Conservation (phyloP, 306 rosid genomes). For the Malus sylvestris region DNA sequence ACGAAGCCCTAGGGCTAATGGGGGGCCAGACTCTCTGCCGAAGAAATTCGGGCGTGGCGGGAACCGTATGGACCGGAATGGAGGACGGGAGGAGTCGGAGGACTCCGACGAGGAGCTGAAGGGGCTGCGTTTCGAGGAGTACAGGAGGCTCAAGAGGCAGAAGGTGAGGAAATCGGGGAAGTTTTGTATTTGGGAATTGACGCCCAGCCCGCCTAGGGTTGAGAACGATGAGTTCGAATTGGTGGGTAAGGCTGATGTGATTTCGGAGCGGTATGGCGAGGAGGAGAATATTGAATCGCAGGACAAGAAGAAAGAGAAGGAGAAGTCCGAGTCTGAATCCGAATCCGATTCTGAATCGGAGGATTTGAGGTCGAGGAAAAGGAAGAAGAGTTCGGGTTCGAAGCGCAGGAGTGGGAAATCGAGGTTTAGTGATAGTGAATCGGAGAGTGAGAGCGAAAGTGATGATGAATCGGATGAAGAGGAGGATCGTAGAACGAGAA, state of each 20-base stretch:
- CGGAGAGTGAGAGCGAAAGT: slow-evolving; percentile 24
- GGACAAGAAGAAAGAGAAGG: slow-evolving; percentile 24
- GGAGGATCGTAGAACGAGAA: slow-evolving; percentile 36
- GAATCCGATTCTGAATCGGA: slow-evolving; percentile 38
- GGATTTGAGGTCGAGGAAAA: slow-evolving; percentile 29
- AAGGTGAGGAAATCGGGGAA: slow-evolving; percentile 66
- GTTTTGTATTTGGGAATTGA: slow-evolving; percentile 68
- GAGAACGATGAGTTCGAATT: slow-evolving; percentile 44
- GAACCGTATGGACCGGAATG: slow-evolving; percentile 37
- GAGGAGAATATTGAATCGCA: slow-evolving; percentile 15
- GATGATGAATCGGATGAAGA: slow-evolving; percentile 36
- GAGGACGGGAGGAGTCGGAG: slow-evolving; percentile 33
- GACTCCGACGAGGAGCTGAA: slow-evolving; percentile 82
- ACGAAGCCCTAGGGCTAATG: slow-evolving; percentile 40
- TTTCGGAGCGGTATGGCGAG: slow-evolving; percentile 23
- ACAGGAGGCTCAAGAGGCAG: slow-evolving; percentile 72
- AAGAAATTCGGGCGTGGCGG: slow-evolving; percentile 56
- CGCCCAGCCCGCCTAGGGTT: slow-evolving; percentile 81
- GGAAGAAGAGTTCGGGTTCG: slow-evolving; percentile 25
- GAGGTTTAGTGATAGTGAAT: slow-evolving; percentile 29
- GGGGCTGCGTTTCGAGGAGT: slow-evolving; percentile 65
- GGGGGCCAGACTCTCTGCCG: slow-evolving; percentile 36
- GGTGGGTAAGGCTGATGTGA: slow-evolving; percentile 45
- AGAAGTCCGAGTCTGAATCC: slow-evolving; percentile 21
- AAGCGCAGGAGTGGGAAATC: slow-evolving; percentile 30